Evolutionary conservation across 2,329 filamentous ascomycete species (phyloP).

Genomic region (Eurotiales sp.): DNA sequence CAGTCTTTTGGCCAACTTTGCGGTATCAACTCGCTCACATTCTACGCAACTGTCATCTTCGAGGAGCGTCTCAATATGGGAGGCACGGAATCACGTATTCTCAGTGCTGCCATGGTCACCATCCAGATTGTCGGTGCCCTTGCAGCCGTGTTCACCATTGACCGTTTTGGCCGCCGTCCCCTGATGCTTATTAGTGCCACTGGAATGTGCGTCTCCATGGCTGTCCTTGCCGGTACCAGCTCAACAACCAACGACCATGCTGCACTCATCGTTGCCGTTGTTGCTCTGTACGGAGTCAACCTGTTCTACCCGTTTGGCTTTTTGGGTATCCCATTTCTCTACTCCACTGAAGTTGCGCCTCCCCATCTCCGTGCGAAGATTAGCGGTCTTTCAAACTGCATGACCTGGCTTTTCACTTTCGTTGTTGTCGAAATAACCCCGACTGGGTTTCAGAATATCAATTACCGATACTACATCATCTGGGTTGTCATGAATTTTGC

Average conservation of each 20-base stretch:
- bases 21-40: slow-evolving; percentile 35
- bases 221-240: slow-evolving; percentile 26
- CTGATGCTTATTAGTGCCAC: slow-evolving; percentile 52
- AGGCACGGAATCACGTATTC: slow-evolving; percentile 23
- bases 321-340: slow-evolving; percentile 14
- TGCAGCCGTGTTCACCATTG: slow-evolving; percentile 49
- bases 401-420: slow-evolving; percentile 39
- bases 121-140: slow-evolving; percentile 55
- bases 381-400: slow-evolving; percentile 52
- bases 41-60: slow-evolving; percentile 35
- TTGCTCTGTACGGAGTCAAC: slow-evolving; percentile 13
- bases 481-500: slow-evolving; percentile 39
- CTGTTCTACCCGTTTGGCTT: slow-evolving; percentile 16
- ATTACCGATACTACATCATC: slow-evolving; percentile 45
- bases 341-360: slow-evolving; percentile 14
- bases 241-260: slow-evolving; percentile 15
- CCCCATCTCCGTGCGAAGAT: slow-evolving; percentile 42
- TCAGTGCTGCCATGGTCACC: slow-evolving; percentile 50
- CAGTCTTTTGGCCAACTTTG: slow-evolving; percentile 38
- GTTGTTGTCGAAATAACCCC: slow-evolving; percentile 36
- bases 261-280: slow-evolving; percentile 12
- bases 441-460: slow-evolving; percentile 42
- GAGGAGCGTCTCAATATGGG: slow-evolving; percentile 27
- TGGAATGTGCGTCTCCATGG: slow-evolving; percentile 56
- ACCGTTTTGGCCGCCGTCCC: slow-evolving; percentile 48